A percentile compares a stretch with the other conserved stretches of the same genome.
Evolutionary conservation across 345 rosid genomes (phyloP).

Genomic region (Nephelium lappaceum): DNA sequence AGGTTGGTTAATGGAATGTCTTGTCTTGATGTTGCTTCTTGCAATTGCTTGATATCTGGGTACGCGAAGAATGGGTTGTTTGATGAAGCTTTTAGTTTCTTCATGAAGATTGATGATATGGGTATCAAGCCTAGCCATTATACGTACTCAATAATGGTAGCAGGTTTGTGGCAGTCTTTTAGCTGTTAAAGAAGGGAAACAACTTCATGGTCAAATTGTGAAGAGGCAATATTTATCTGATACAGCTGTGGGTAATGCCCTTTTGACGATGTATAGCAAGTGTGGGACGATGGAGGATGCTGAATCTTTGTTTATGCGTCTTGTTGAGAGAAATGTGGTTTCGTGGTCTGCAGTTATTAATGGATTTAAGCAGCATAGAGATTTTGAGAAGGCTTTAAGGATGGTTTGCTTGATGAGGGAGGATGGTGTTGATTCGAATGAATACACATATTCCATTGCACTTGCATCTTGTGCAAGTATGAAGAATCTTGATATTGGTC

Average conservation of each 20-base stretch:
- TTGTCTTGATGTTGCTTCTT: conserved; percentile 21
- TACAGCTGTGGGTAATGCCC: conserved; percentile 31
- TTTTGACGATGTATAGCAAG: conserved; percentile 34
- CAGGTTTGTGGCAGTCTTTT: conserved; percentile 21
- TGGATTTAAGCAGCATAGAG: conserved; percentile 27
- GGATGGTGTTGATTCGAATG: conserved; percentile 28
- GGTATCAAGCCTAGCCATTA: conserved; percentile 26
- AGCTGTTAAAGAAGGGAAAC: conserved; percentile 27
- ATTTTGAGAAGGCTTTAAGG: conserved; percentile 25
- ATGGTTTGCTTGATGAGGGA: conserved; percentile 28
- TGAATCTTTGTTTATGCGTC: conserved; percentile 25
- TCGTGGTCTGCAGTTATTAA: conserved; percentile 32
- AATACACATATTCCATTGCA: conserved; percentile 27
- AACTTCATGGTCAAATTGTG: conserved; percentile 30
- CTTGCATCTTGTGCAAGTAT: conserved; percentile 28
- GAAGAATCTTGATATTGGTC: conserved; percentile 15
- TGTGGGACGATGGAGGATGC: conserved; percentile 26
- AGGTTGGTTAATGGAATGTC: conserved; percentile 14
- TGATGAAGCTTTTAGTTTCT: conserved; percentile 33
- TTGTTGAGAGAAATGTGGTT: conserved; percentile 25
- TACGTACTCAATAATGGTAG: conserved; percentile 24
- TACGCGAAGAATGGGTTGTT: conserved; percentile 21
- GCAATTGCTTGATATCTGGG: conserved; percentile 31
- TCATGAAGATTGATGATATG: conserved; percentile 18
- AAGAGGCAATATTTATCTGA: conserved; percentile 31